Evolutionary conservation across 2,329 filamentous ascomycete species (phyloP).

Genomic region (Clonostachys rosea): DNA sequence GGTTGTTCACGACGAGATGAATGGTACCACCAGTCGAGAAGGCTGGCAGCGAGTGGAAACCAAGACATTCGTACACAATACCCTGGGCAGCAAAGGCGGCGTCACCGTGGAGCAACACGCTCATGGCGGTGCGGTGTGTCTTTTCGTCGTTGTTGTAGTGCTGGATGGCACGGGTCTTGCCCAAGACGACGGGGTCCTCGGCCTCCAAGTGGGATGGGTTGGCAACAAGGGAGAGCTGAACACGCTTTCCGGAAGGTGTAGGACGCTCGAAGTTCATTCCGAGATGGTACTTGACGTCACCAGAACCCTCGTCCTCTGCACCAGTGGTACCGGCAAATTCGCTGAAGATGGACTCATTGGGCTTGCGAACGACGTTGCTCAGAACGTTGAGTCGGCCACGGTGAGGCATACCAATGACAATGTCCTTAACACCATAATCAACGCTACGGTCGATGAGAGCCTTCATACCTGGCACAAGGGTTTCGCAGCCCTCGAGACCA

Average conservation of each 20-base stretch:
- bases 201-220: conserved; percentile 98
- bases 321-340: conserved; percentile 89
- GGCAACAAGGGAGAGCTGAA: conserved; percentile 96
- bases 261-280: conserved; percentile 99
- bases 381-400: conserved; percentile 96
- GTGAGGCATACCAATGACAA: conserved; percentile 98
- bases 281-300: conserved; percentile 98
- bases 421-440: conserved; percentile 97
- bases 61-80: conserved; percentile 97
- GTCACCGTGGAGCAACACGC: conserved; percentile 92
- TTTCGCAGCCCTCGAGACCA: conserved; percentile 95
- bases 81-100: conserved; percentile 95
- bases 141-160: conserved; percentile 98
- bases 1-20: conserved; percentile 97
- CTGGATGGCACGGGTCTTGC: conserved; percentile 95
- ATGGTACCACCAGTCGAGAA: conserved; percentile 98
- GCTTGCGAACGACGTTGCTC: conserved; percentile 97
- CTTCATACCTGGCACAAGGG: conserved; percentile 97
- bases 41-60: conserved; percentile 90
- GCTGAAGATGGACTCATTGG: conserved; percentile 98
- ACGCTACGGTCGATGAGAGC: conserved; percentile 96
- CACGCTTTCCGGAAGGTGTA: conserved; percentile 95
- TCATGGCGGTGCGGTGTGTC: conserved; percentile 87
- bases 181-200: conserved; percentile 94
- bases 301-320: conserved; percentile 90